Evolutionary conservation across 768 basidiomycete species (phyloP).

Genomic region (Pulveroboletus sp.): DNA sequence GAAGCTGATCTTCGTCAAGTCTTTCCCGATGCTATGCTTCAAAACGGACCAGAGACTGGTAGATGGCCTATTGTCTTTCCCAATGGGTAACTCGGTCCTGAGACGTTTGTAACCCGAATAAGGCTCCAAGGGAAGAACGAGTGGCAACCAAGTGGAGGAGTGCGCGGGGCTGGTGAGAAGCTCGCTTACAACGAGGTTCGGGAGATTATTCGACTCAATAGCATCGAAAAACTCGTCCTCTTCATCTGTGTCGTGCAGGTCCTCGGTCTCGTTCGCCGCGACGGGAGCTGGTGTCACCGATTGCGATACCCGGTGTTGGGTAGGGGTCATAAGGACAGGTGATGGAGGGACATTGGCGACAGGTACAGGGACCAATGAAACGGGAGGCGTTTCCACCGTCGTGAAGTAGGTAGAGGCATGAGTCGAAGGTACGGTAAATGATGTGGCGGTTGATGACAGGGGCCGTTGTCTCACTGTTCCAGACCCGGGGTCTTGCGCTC

Average conservation of each 20-base stretch:
- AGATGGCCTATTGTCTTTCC: conserved; percentile 73
- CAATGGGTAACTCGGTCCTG: conserved; percentile 55
- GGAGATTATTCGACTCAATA: conserved; percentile 76
- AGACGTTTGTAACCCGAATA: conserved; percentile 69
- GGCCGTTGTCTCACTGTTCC: conserved; percentile 20
- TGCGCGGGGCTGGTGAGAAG: conserved; percentile 48
- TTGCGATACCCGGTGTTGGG: conserved; percentile 18
- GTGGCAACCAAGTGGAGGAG: conserved; percentile 31
- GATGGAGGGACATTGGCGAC: conserved; percentile 1
- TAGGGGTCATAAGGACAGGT: conserved; percentile 16
- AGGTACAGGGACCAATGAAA: conserved; percentile 4
- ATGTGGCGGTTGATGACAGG: conserved; percentile 10
- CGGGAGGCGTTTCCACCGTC: conserved; percentile 17
- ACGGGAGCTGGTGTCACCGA: conserved; percentile 11
- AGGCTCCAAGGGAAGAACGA: conserved; percentile 36
- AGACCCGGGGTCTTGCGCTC: conserved; percentile 18
- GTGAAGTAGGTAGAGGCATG: conserved; percentile 19
- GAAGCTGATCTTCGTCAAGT: conserved; percentile 92
- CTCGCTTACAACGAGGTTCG: conserved; percentile 67
- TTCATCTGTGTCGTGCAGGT: conserved; percentile 55
- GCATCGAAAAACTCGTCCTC: conserved; percentile 99
- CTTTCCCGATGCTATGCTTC: conserved; percentile 94
- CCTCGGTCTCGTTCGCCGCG: conserved; percentile 31
- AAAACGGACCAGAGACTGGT: conserved; percentile 93
- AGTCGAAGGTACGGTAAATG: conserved; percentile 16